These are phyloP conservation scores for Ploettnerulaceae sp. DNA, from an alignment of 2,329 filamentous ascomycete genomes.

Conservation along the genomic window DNA sequence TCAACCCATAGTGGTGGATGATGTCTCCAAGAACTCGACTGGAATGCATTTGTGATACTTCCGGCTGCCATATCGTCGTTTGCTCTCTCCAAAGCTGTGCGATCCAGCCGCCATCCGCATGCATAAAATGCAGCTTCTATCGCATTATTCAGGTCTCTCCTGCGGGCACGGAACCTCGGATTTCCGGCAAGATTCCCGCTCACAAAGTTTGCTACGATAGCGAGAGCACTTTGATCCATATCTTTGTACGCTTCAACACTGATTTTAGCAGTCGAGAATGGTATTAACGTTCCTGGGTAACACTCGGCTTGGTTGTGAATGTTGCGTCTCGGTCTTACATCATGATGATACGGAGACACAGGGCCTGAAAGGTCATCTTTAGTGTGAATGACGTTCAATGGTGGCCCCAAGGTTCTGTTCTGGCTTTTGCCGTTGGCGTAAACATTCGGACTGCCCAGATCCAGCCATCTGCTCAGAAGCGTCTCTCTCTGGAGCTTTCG, in stretches of 20 bases:
- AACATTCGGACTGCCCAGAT: constrained; percentile 7
- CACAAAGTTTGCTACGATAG: constrained; percentile 12
- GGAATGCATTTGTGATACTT: constrained; percentile 1
- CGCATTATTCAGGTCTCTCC: constrained; percentile 1
- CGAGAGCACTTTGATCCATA: not conserved
- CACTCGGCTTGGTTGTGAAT: not conserved
- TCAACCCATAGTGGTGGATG: constrained; percentile 13
- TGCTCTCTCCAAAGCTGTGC: constrained; percentile 7
- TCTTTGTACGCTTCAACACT: constrained; percentile 4
- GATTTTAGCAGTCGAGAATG: constrained; percentile 9
- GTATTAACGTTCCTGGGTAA: constrained; percentile 15
- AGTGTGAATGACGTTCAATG: constrained; percentile 13
- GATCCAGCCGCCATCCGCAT: constrained; percentile 17
- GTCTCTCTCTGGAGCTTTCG: not conserved
- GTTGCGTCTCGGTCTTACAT: no score
- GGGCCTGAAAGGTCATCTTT: not conserved
- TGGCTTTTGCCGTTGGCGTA: constrained; percentile 9
- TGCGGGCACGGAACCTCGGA: no score
- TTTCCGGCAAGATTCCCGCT: not conserved
- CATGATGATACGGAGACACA: no score
- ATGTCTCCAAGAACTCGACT: constrained; percentile 4
- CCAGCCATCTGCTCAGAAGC: constrained; percentile 4
- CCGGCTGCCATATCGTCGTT: constrained; percentile 10
- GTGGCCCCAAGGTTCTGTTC: constrained; percentile 8
- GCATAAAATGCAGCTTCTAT: constrained; percentile 19